A percentile compares a stretch with the other conserved stretches of the same genome.
phyloP scores from a whole-genome alignment of 1,284 basidiomycete species.

The Tausonia pullulans region DNA sequence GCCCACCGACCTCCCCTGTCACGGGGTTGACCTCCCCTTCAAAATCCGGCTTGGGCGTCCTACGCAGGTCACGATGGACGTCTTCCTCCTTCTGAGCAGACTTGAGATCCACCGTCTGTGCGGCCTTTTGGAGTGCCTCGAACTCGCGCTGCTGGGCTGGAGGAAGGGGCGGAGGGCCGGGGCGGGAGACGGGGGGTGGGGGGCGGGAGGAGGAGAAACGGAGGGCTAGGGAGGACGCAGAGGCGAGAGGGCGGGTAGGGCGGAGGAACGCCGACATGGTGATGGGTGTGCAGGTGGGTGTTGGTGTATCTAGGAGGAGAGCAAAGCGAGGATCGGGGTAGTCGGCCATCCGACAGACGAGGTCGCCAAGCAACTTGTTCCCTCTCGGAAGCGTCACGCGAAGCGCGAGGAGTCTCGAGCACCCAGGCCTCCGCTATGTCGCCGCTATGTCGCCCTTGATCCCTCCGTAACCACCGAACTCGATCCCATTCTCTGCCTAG shows the following conservation, averaged over 20 bases:
- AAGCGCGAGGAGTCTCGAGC: not conserved
- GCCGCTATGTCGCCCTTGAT: too few relatives aligned
- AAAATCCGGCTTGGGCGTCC: constrained; percentile 40
- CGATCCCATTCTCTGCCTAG: too few relatives aligned
- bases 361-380: not conserved
- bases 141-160: constrained; percentile 35
- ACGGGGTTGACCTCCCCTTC: constrained; percentile 43
- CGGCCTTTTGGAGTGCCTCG: constrained; percentile 31
- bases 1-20: constrained; percentile 46
- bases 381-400: not conserved
- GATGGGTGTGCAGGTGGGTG: too few relatives aligned
- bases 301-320: not conserved
- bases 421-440: too few relatives aligned
- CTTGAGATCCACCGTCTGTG: constrained; percentile 23
- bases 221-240: not conserved
- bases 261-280: not conserved
- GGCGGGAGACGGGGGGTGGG: constrained; percentile 23
- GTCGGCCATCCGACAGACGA: not conserved
- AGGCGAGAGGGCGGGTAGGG: not conserved
- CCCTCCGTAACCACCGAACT: too few relatives aligned
- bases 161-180: constrained; percentile 33
- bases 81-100: constrained; percentile 16
- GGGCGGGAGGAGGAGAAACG: not conserved
- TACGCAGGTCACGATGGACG: constrained; percentile 39
- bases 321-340: not conserved